Conservation (phyloP, 1,139 yeast genomes). For the Petasospora fabianii region DNA sequence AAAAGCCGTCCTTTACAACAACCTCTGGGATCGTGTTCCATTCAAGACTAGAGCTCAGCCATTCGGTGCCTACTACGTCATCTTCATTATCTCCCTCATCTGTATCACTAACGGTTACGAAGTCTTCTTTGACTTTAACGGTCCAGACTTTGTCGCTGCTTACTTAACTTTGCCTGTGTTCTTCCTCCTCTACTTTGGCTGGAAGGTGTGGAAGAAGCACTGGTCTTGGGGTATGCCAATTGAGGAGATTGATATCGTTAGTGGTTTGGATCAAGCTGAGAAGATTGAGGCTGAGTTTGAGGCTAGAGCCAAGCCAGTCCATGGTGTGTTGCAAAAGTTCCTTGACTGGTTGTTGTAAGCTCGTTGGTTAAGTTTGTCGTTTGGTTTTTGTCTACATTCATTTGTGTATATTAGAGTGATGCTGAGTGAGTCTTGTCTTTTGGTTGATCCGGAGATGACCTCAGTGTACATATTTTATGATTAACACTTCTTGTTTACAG, state of each 20-base stretch:
- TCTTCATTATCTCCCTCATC: constrained; percentile 45
- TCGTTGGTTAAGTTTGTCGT: too few species aligned
- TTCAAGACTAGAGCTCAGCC: constrained; percentile 49
- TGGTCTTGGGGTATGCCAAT: constrained; percentile 35
- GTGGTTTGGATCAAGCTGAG: constrained; percentile 56
- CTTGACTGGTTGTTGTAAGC: constrained; percentile 20
- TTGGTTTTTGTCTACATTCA: background rate
- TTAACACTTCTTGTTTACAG: too few species aligned
- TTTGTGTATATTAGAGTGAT: too few species aligned
- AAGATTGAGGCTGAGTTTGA: constrained; percentile 19
- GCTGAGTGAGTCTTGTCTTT: background rate
- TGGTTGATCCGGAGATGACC: background rate
- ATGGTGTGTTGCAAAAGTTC: constrained; percentile 14
- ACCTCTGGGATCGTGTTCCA: constrained; percentile 36
- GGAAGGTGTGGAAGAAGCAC: constrained; percentile 55
- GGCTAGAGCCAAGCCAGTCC: constrained; percentile 12
- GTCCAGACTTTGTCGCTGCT: constrained; percentile 59
- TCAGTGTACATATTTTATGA: background rate
- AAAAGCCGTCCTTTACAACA: constrained; percentile 44
- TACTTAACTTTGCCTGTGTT: constrained; percentile 69
- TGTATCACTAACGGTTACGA: constrained; percentile 59
- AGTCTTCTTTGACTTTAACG: constrained; percentile 62
- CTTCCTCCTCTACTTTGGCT: constrained; percentile 50
- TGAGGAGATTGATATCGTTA: constrained; percentile 48
- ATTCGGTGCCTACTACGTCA: constrained; percentile 51